Base-by-base conservation (phyloP, 805 yeast species). In the Kuraishia borneana region DNA sequence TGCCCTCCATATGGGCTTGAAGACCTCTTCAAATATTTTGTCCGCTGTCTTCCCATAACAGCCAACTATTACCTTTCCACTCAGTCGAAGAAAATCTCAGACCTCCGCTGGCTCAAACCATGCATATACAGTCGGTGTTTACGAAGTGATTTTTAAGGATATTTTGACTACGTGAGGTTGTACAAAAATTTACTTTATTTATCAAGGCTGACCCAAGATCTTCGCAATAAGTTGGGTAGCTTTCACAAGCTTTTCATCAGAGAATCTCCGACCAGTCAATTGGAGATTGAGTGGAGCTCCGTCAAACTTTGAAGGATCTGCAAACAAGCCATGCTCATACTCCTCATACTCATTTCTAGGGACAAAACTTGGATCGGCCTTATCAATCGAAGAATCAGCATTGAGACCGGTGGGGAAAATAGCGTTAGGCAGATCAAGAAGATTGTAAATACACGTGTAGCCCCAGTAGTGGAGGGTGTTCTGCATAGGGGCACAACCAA, bases 381-480 rank as follows among this genome's bases (percentile, higher is more conserved):
- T 43, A 50, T 75, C 82, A 16, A 64, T 36, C 2, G 36, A 32
- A 28, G 58, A 55, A 51, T 78, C 83, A 48, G 67, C 80, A 42
- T 52, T 58, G 39, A 72, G 54, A 3, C 79, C 71, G 3, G 79
- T 63, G 39, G 77, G 82, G 56, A 74, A 61, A 0, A 65, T 61
- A 36, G 73, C 68, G 27, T 70, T 67, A 17, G 87, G 83, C 44
- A 68, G 64, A 51, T 80, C 89, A 39, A 76, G 52, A 36, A 76
- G 47, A 53, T 80, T 80, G 74, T 76, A 80, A 43, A 77, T 60
- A 2, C 78, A 58, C 3, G 85, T 77, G 60, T 80, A 81, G 2
- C 83, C 77, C 84, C 87, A 80, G 54, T 76, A 77, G 46, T 68
- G 68, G 7, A 73, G 60, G 16, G 65, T 65, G 33, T 68, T 73